Base-by-base conservation (phyloP, 2,329 filamentous ascomycete genomes). In the Rutstroemia sp. region DNA sequence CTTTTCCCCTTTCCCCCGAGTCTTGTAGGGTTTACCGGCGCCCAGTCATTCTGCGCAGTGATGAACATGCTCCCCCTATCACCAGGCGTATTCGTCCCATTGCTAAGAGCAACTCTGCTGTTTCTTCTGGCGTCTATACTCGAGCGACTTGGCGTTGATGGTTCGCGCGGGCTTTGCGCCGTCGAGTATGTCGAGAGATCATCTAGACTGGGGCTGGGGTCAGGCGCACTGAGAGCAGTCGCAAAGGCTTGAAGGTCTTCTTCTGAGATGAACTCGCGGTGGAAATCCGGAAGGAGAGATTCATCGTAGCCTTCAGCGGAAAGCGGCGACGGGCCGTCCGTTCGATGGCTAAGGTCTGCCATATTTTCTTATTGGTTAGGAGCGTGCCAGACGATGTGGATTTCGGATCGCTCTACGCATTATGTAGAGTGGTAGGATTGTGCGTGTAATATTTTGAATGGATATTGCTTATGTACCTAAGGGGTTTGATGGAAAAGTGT, bases 1-100 rank as follows among this genome's bases (percentile, higher is more conserved):
- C 63, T 60, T 58, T 70, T 70, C 54, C 77, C 76, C 21, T 61
- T 59, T 12, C 57, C 30, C 57, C 54, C 52, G 39, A 49, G 16
- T 23, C 50, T 59, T 30, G 50, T 59, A 27, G 76, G 64, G 64
- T 88, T 86, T 12, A 97, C 83, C 0, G 94, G 94, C 16, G 89
- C 86, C 94, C 94, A 99, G 75, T 99, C 94, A 70, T 95, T 95
- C 68, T 95, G 83, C 42, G 94, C 92, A 3, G 89, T 88, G 65
- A 97, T 89, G 69, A 92, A 91, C 27, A 70, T 48, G 42, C 61
- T 63, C 49, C 27, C 57, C 45, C 42, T 52, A 52, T 42, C 62
- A 53, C 45, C 52, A 1, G 42, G 42, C 34, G 50, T 49, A 37
- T 55, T 55, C 49, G 12, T 57, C 30, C 45, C 51, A 54, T 39